Base-by-base conservation (phyloP, 225 moss, liverwort and hornwort species). In the Climacium dendroides region DNA sequence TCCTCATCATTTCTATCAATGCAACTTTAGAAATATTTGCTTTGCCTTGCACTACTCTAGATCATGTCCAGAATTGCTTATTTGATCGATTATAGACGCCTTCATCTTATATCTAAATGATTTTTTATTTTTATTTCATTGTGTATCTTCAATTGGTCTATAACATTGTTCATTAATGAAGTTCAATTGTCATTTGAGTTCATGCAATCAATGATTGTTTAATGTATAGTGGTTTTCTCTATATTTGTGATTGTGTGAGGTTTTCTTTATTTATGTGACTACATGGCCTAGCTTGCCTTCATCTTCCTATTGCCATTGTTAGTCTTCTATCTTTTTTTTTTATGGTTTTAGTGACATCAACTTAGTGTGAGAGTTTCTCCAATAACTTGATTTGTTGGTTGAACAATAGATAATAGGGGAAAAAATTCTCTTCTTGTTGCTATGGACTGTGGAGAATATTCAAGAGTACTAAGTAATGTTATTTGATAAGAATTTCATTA, bases 401-500 rank as follows among this genome's bases (percentile, higher is more conserved):
- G 37, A 67, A 23, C n/a, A 67, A 37, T 37, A 37, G 13, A 67
- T 37, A 13, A 13, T 67, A 39, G 67, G 0, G 19, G 3, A 5
- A 20, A 67, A 67, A 7, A 23, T 12, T 13, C 1, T 22, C 7
- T 22, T 37, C 10, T 37, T 23, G 67, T 0, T 1, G 0, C 0
- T 37, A 67, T 39, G 8, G 14, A 69, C 3, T 69, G 39, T 14
- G 15, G 8, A 8, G 2, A 13, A 14, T 7, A 4, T 69, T 25
- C 69, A 24, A 39, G 0, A 0, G 3, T 69, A 69, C 24, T 39
- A 24, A 39, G 14, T 69, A 39, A 13, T 67, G 13, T 7, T 13
- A 39, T 3, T 13, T 69, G 13, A 69, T 13, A 69, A 7, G 13
- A 69, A 41, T 24, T 39, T 39, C 69, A 24, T 39, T 39, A 39